Conservation (phyloP, 352 stramenopile genomes). For the Globisporangium nodosum region DNA sequence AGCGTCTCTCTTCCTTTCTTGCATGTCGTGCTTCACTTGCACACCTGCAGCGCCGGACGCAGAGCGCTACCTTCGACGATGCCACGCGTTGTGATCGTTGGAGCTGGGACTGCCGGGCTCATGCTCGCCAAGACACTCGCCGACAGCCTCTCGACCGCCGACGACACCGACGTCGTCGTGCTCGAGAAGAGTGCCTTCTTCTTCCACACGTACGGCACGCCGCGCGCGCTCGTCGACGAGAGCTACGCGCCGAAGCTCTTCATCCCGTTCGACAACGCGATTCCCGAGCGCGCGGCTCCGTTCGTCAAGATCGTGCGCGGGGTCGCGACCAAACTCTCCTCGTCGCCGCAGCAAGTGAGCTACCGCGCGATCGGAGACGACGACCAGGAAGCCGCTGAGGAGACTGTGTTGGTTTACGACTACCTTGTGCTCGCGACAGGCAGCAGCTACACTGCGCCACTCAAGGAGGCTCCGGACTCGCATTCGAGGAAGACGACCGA, state of each 20-base stretch:
- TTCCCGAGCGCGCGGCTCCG: slow-evolving; percentile 14
- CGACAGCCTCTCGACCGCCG: slow-evolving; percentile 21
- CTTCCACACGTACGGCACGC: slow-evolving; percentile 40
- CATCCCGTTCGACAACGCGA: slow-evolving; percentile 53
- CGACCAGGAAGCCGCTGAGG: background rate
- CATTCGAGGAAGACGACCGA: slow-evolving; percentile 15
- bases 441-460: slow-evolving; percentile 43
- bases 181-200: slow-evolving; percentile 51
- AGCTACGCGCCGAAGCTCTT: slow-evolving; percentile 53
- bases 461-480: slow-evolving; percentile 32
- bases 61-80: background rate
- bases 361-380: slow-evolving; percentile 3
- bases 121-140: slow-evolving; percentile 34
- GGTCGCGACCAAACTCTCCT: background rate
- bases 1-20: no score
- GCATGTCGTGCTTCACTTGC: no score
- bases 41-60: no score
- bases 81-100: slow-evolving; percentile 45
- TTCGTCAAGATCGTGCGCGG: slow-evolving; percentile 8
- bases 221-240: slow-evolving; percentile 46
- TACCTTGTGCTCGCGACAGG: slow-evolving; percentile 55
- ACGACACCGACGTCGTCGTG: slow-evolving; percentile 45
- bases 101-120: slow-evolving; percentile 44
- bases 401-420: slow-evolving; percentile 28
- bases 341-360: background rate